These are phyloP conservation scores for Solanum rostratum DNA, from an alignment of 257 asterid genomes.

Conservation along the genomic window DNA sequence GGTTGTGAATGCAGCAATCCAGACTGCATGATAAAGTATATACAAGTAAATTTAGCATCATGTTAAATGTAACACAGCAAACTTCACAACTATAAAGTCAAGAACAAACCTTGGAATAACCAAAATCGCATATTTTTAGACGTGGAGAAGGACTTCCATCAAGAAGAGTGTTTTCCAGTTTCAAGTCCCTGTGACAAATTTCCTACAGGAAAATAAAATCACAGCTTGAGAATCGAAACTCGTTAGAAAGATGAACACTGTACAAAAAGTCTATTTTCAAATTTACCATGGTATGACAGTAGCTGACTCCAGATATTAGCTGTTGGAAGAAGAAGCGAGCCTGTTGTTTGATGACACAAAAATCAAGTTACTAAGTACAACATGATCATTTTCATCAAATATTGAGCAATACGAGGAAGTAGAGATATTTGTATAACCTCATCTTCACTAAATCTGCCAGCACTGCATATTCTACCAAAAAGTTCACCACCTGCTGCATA, in stretches of 20 bases:
- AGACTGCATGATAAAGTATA: slow-evolving; percentile 36
- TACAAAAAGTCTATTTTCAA: background rate
- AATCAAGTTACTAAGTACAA: background rate
- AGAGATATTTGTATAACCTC: slow-evolving; percentile 33
- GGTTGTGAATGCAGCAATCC: slow-evolving; percentile 92
- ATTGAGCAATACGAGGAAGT: background rate
- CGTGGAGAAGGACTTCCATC: slow-evolving; percentile 92
- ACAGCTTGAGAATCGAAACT: background rate
- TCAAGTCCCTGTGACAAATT: slow-evolving; percentile 93
- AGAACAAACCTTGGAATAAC: slow-evolving; percentile 74
- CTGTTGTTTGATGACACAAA: slow-evolving; percentile 17
- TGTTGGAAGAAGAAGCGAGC: slow-evolving; percentile 98
- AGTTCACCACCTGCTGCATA: slow-evolving; percentile 98
- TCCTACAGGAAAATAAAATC: slow-evolving; percentile 33
- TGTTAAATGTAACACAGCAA: background rate
- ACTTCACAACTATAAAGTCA: background rate
- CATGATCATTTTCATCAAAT: background rate
- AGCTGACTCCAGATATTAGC: slow-evolving; percentile 85
- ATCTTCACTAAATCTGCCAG: slow-evolving; percentile 95
- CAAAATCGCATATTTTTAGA: slow-evolving; percentile 88
- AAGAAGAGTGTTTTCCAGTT: slow-evolving; percentile 87
- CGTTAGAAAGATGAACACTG: background rate
- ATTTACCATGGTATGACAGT: slow-evolving; percentile 74
- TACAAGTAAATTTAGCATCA: background rate
- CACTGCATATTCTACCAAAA: slow-evolving; percentile 86